Evolutionary conservation across 352 stramenopile genomes (phyloP).

Genomic region (Globisporangium viniferum): DNA sequence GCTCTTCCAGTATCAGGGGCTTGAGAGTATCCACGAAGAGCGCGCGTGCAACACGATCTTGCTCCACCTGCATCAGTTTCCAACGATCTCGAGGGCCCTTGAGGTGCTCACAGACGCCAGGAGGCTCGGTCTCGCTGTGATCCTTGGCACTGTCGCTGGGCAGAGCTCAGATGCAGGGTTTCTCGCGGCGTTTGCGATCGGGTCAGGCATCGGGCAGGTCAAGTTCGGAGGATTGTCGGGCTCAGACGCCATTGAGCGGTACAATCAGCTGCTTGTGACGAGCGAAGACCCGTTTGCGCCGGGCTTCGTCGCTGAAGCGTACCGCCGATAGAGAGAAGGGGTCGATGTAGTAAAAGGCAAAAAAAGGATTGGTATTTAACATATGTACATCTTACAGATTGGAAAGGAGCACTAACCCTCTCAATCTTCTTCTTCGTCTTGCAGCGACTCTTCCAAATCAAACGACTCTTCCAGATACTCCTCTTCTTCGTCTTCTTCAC

Average conservation of each 20-base stretch:
- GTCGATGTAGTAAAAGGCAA: background rate
- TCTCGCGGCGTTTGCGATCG: conserved; percentile 45
- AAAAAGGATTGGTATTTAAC: background rate
- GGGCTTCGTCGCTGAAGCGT: conserved; percentile 37
- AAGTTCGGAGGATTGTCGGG: conserved; percentile 62
- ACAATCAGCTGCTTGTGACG: conserved; percentile 53
- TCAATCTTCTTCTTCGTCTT: conserved; percentile 40
- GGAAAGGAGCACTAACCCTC: background rate
- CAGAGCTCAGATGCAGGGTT: conserved; percentile 36
- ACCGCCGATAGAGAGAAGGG: conserved; percentile 20
- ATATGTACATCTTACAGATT: conserved; percentile 5
- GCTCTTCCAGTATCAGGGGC: conserved; percentile 30
- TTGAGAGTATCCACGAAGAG: conserved; percentile 46
- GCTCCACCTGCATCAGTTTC: conserved; percentile 50
- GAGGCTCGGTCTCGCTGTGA: conserved; percentile 47
- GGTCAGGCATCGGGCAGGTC: conserved; percentile 54
- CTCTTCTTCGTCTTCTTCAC: conserved; percentile 32
- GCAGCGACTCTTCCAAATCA: conserved; percentile 70
- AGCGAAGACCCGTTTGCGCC: conserved; percentile 41
- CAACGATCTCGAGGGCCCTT: conserved; percentile 45
- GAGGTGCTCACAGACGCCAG: conserved; percentile 40
- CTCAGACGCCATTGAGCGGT: conserved; percentile 42
- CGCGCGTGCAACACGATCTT: conserved; percentile 62
- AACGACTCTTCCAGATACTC: conserved; percentile 75
- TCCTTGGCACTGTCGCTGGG: conserved; percentile 38